Conservation (phyloP, 139 green algal genomes). For the Parachlorella kessleri region DNA sequence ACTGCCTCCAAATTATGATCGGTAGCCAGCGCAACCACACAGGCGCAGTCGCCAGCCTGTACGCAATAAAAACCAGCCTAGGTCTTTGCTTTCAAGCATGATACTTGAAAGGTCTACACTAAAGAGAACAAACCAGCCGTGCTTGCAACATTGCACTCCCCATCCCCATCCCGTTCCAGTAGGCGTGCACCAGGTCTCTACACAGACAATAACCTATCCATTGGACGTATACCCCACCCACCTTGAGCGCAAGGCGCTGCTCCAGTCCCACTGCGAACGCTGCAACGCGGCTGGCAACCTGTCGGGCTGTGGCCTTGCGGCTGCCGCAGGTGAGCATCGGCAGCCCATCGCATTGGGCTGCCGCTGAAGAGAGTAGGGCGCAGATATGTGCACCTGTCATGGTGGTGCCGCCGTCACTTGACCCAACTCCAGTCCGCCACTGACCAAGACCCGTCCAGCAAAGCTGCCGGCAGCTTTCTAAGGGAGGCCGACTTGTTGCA, state of each 20-base stretch:
- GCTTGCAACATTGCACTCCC: too few species aligned
- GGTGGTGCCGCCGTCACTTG: not conserved
- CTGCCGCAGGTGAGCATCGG: slow-evolving; percentile 24
- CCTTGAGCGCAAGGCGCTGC: slow-evolving; percentile 18
- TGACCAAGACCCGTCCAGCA: too few species aligned
- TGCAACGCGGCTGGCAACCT: slow-evolving; percentile 39
- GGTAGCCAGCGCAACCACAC: slow-evolving; percentile 44
- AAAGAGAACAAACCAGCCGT: not conserved
- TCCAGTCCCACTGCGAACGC: slow-evolving; percentile 42
- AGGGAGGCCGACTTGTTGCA: too few species aligned
- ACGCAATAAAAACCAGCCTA: not conserved
- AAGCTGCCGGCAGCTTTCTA: too few species aligned
- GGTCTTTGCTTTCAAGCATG: not conserved
- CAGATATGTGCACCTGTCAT: not conserved
- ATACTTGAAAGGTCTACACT: not conserved
- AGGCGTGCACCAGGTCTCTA: too few species aligned
- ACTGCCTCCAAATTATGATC: slow-evolving; percentile 53
- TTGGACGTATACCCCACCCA: too few species aligned
- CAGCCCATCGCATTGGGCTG: not conserved
- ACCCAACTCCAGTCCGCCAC: too few species aligned
- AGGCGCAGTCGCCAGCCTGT: slow-evolving; percentile 44
- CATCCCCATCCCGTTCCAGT: too few species aligned
- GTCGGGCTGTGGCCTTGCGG: slow-evolving; percentile 1
- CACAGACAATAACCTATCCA: too few species aligned
- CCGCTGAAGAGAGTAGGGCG: not conserved